Conservation (phyloP, 306 rosid genomes). For the Senna tora region DNA sequence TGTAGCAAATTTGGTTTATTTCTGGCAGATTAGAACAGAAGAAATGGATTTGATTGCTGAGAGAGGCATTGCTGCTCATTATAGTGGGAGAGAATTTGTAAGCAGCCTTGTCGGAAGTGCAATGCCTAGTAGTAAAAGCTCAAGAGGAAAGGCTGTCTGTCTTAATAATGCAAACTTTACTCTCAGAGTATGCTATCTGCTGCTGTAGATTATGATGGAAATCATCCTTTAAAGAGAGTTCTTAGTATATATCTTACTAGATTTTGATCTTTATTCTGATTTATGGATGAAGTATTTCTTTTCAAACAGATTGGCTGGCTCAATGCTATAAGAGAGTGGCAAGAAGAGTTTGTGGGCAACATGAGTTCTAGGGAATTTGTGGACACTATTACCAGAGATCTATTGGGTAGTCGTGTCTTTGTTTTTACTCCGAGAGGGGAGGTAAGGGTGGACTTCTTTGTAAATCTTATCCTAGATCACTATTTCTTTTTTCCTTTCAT, state of each 20-base stretch:
- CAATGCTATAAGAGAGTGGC: constrained; percentile 99
- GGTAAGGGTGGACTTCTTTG: constrained; percentile 55
- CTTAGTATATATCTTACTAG: constrained; percentile 21
- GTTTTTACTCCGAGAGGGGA: constrained; percentile 98
- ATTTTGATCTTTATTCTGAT: constrained; percentile 38
- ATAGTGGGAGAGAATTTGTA: constrained; percentile 78
- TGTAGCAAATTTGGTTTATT: constrained; percentile 13
- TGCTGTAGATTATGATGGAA: constrained; percentile 32
- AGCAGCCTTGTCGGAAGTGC: constrained; percentile 74
- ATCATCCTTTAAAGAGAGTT: constrained; percentile 40
- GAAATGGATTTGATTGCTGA: constrained; percentile 97
- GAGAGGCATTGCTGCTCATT: constrained; percentile 99
- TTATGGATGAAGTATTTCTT: constrained; percentile 46
- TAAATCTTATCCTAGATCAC: constrained; percentile 25
- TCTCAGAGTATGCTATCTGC: constrained; percentile 73
- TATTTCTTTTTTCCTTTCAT: constrained; percentile 3
- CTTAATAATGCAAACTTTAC: constrained; percentile 97
- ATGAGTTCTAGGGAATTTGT: constrained; percentile 99
- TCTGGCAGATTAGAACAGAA: constrained; percentile 90
- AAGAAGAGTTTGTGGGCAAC: constrained; percentile 99
- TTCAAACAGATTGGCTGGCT: constrained; percentile 96
- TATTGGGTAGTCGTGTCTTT: constrained; percentile 94
- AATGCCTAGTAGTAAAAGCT: constrained; percentile 65
- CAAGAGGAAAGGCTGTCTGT: constrained; percentile 83
- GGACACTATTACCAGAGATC: constrained; percentile 93